A percentile compares a stretch with the other conserved stretches of the same genome.
phyloP scores from a whole-genome alignment of 2,329 filamentous ascomycete species.

The Harringtonia aguacate region DNA sequence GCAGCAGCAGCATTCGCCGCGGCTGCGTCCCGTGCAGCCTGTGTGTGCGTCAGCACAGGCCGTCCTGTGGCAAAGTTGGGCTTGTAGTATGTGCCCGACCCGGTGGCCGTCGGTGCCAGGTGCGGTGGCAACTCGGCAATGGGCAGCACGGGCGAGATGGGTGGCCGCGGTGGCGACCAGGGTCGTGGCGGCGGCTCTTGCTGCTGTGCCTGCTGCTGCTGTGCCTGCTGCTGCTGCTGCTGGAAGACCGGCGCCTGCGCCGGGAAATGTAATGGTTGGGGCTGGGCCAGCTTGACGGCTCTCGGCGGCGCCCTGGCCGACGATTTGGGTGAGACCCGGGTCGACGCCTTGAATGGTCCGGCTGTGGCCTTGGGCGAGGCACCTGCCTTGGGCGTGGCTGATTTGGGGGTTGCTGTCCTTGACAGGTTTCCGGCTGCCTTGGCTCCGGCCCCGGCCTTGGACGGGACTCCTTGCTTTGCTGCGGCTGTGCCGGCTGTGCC shows the following conservation, averaged over 20 bases:
- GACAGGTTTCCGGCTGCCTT: background rate
- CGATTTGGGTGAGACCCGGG: background rate
- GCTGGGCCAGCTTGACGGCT: background rate
- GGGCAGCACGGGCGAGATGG: constrained; percentile 45
- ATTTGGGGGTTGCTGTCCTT: background rate
- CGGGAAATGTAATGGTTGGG: too few relatives aligned
- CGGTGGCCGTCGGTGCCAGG: constrained; percentile 23
- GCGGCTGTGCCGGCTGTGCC: background rate
- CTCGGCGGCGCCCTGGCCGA: background rate
- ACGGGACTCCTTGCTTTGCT: too few relatives aligned
- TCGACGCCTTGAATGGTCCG: too few relatives aligned
- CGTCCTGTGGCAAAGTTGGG: constrained; percentile 11
- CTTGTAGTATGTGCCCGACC: constrained; percentile 12
- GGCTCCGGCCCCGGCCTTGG: background rate
- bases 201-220: constrained; percentile 1
- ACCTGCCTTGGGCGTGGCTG: background rate
- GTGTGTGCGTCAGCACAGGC: constrained; percentile 9
- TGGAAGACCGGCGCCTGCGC: too few relatives aligned
- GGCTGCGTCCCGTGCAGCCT: constrained; percentile 6
- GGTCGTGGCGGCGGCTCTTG: constrained; percentile 17
- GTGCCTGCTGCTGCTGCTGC: background rate
- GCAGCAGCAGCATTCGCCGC: background rate
- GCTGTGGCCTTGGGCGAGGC: background rate
- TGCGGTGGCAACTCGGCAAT: constrained; percentile 18
- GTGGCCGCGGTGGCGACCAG: constrained; percentile 35